Percentiles rank a stretch among this genome's conserved stretches.
These are phyloP conservation scores for Botryotinia narcissicola DNA, from an alignment of 2,329 filamentous ascomycete species.

Conservation along the genomic window DNA sequence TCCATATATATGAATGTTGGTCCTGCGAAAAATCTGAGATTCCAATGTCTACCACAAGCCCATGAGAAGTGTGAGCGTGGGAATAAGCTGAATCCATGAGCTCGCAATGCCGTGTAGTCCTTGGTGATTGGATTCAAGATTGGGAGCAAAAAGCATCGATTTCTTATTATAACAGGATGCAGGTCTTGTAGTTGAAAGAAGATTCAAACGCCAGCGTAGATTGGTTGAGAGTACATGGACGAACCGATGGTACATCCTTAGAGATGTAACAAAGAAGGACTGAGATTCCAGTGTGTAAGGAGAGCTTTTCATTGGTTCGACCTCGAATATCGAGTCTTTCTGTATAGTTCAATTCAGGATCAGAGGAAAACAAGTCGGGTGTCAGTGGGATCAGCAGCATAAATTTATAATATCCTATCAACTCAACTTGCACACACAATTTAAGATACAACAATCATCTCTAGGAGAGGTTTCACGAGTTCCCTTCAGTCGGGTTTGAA, in stretches of 20 bases:
- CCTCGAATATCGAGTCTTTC: background rate
- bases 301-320: background rate
- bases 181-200: background rate
- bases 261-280: background rate
- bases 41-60: slow-evolving; percentile 58
- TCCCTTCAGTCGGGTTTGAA: background rate
- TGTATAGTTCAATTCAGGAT: background rate
- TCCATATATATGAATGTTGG: slow-evolving; percentile 58
- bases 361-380: background rate
- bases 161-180: background rate
- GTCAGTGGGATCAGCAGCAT: background rate
- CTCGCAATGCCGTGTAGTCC: background rate
- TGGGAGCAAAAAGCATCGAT: background rate
- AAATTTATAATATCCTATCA: background rate
- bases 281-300: background rate
- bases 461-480: background rate
- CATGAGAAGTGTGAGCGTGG: slow-evolving; percentile 23
- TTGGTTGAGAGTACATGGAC: background rate
- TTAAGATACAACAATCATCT: background rate
- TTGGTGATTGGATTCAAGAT: background rate
- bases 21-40: slow-evolving; percentile 53
- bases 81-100: background rate
- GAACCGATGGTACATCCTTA: background rate
- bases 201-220: background rate
- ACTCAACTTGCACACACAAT: background rate